phyloP scores from a whole-genome alignment of 2,329 filamentous ascomycete genomes.

The Alternaria triticimaculans region DNA sequence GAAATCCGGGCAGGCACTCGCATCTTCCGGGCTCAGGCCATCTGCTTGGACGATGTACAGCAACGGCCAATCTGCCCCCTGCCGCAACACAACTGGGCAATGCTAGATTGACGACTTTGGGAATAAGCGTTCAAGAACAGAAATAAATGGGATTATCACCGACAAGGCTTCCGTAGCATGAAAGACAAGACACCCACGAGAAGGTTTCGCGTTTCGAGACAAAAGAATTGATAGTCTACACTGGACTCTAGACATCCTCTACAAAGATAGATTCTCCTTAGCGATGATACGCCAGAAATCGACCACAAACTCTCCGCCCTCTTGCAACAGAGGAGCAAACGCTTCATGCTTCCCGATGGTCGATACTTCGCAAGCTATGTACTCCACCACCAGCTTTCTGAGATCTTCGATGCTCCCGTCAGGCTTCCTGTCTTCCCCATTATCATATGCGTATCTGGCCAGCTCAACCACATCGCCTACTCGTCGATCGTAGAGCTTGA shows the following conservation, averaged over 20 bases:
- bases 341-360: constrained; percentile 20
- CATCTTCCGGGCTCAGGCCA: too few relatives aligned
- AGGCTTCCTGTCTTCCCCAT: constrained; percentile 15
- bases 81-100: neutral
- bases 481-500: constrained; percentile 28
- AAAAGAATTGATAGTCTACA: neutral
- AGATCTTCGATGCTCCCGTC: constrained; percentile 27
- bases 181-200: neutral
- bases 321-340: constrained; percentile 29
- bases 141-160: neutral
- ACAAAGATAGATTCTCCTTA: neutral
- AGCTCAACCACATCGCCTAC: constrained; percentile 33
- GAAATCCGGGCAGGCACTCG: neutral
- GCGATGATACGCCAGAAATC: constrained; percentile 19
- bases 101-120: too few relatives aligned
- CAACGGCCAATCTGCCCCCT: neutral
- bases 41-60: neutral
- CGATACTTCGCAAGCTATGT: constrained; percentile 29
- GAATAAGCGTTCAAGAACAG: neutral
- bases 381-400: constrained; percentile 30
- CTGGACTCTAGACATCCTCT: neutral
- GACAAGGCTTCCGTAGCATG: neutral
- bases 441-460: constrained; percentile 30
- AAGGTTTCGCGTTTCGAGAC: neutral
- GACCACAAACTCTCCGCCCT: constrained; percentile 34